These are phyloP conservation scores for Cystobasidium onofrii DNA, from an alignment of 768 basidiomycete genomes.

Conservation along the genomic window DNA sequence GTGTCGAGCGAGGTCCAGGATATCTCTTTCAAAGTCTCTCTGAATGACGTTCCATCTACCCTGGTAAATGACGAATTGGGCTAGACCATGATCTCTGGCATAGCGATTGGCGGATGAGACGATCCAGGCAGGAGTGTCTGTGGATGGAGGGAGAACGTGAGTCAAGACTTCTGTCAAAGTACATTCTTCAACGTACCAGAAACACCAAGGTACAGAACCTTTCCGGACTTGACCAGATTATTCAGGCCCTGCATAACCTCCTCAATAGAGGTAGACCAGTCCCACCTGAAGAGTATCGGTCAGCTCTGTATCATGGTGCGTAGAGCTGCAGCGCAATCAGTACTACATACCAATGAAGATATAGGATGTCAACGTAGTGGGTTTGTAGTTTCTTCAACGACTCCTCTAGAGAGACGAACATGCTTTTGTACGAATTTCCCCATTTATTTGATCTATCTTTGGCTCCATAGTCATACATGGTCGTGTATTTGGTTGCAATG, in stretches of 20 bases:
- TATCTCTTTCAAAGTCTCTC: constrained; percentile 55
- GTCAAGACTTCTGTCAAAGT: constrained; percentile 47
- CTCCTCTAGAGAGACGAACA: constrained; percentile 49
- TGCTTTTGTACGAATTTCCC: constrained; percentile 53
- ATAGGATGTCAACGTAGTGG: constrained; percentile 53
- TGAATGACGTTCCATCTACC: constrained; percentile 43
- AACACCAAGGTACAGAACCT: constrained; percentile 53
- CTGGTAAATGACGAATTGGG: constrained; percentile 56
- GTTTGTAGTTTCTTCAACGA: constrained; percentile 56
- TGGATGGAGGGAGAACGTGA: neutral
- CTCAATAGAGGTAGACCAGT: constrained; percentile 53
- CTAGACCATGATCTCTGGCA: constrained; percentile 51
- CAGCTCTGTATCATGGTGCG: too few species aligned
- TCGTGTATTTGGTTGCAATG: constrained; percentile 48
- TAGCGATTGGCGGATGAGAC: constrained; percentile 53
- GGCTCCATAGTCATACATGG: neutral
- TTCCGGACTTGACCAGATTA: constrained; percentile 51
- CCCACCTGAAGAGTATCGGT: constrained; percentile 47
- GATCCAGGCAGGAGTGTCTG: constrained; percentile 53
- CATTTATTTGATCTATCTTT: constrained; percentile 46
- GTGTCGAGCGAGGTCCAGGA: constrained; percentile 45
- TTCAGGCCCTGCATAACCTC: constrained; percentile 57
- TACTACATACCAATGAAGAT: constrained; percentile 46
- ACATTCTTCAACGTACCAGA: constrained; percentile 47
- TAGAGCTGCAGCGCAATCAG: too few species aligned